These are phyloP conservation scores for Penicillium decumbens DNA, from an alignment of 2,329 filamentous ascomycete genomes.

Conservation along the genomic window DNA sequence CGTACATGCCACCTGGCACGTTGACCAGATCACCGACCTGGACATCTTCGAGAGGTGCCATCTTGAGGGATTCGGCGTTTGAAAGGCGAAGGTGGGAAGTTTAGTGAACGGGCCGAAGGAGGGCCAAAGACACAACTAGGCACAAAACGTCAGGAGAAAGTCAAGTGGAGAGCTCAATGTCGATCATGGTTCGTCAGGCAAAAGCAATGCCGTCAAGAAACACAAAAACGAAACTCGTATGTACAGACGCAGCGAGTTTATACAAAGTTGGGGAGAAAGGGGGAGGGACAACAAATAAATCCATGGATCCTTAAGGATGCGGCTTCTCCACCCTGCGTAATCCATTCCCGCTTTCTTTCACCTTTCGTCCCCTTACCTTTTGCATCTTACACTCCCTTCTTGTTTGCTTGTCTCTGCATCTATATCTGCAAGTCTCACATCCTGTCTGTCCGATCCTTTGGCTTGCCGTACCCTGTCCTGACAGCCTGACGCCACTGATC, in stretches of 20 bases:
- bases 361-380: conserved; percentile 3
- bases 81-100: neutral
- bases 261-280: conserved; percentile 8
- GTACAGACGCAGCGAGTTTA: conserved; percentile 2
- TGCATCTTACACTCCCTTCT: neutral
- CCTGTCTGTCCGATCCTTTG: neutral
- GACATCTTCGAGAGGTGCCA: conserved; percentile 49
- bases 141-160: neutral
- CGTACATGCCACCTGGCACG: conserved; percentile 88
- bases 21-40: conserved; percentile 80
- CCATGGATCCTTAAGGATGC: conserved; percentile 5
- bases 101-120: neutral
- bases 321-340: conserved; percentile 18
- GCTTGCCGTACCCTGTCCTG: neutral
- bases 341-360: conserved; percentile 6
- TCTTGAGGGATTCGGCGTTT: conserved; percentile 12
- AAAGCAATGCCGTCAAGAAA: conserved; percentile 1
- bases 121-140: neutral
- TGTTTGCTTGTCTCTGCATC: neutral
- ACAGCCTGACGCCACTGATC: neutral
- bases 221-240: neutral
- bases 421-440: neutral
- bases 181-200: conserved; percentile 11
- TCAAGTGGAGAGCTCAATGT: conserved; percentile 12
- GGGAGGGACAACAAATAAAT: conserved; percentile 21